Base-by-base conservation (phyloP, 352 stramenopile genomes). In the Globisporangium echinulatum region DNA sequence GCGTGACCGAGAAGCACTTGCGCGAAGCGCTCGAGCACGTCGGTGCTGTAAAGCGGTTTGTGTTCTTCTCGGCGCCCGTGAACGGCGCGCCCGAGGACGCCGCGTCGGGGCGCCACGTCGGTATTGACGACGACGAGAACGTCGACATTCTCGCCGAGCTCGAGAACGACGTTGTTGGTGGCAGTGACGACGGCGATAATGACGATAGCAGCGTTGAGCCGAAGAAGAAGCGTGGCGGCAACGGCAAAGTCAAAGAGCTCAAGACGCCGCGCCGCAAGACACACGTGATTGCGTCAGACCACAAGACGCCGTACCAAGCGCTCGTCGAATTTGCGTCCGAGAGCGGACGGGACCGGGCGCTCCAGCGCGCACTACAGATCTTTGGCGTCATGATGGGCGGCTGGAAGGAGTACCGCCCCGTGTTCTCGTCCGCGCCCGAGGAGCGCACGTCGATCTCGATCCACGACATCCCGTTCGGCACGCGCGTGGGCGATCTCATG, bases 321-420 rank as follows among this genome's bases (percentile, higher is more conserved):
- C 57, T 93, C 14, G 80, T 95, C 40, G 83, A 95, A 63, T 95
- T 93, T 43, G 78, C 79, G 49, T 68, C 59, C 5, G 59, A 77
- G 49, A 59, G 59, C 48, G 68, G 60, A 6, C 75, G 71, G 11
- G 74, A 86, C 5, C 75, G 75, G 6, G 85, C 85, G 42, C 72
- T 89, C 51, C 84, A 89, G 62, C 82, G 80, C 8, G 80, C 85
- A 51, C 62, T 93, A 25, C 82, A 90, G 70, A 95, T 95, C 61
- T 95, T 95, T 59, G 85, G 85, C 36, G 83, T 95, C 19, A 93
- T 95, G 82, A 90, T 95, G 78, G 68, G 56, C 19, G 85, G 82
- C 54, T 90, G 71, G 71, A 88, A 86, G n/a, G 81, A 95, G 67
- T 86, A 88, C 56, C 85, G 85, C 0, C 74, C 85, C 0, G 82